Conservation (phyloP, 2,329 filamentous ascomycete species). For the Ophiostoma australiae region DNA sequence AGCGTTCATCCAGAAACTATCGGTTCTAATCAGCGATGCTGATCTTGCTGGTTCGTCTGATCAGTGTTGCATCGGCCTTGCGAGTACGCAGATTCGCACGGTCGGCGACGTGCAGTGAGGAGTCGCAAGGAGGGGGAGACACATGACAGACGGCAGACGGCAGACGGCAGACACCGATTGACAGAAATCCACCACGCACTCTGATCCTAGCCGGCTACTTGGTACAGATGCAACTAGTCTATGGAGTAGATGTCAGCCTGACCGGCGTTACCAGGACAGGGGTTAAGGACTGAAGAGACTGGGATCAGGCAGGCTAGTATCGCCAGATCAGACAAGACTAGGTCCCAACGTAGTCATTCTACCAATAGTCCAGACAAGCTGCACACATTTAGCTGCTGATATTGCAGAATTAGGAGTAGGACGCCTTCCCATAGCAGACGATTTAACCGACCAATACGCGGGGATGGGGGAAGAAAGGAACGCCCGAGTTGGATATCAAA, state of each 20-base stretch:
- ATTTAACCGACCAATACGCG: background rate
- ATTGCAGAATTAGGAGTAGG: background rate
- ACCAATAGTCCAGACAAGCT: background rate
- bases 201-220: background rate
- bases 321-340: background rate
- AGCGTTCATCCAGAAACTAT: background rate
- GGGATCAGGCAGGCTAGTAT: background rate
- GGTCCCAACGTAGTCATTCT: background rate
- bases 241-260: background rate
- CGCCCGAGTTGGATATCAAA: too few relatives aligned
- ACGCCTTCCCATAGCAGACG: background rate
- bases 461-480: background rate
- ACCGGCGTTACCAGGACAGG: conserved; percentile 2
- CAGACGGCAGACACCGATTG: background rate
- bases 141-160: background rate
- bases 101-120: background rate
- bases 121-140: background rate
- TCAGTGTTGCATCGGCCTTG: background rate
- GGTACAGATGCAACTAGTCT: background rate
- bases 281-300: background rate
- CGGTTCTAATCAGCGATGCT: background rate
- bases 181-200: background rate
- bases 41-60: background rate
- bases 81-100: background rate
- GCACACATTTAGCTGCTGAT: too few relatives aligned